Evolutionary conservation across 2,329 filamentous ascomycete genomes (phyloP).

Genomic region (Aurifilum marmelostoma): DNA sequence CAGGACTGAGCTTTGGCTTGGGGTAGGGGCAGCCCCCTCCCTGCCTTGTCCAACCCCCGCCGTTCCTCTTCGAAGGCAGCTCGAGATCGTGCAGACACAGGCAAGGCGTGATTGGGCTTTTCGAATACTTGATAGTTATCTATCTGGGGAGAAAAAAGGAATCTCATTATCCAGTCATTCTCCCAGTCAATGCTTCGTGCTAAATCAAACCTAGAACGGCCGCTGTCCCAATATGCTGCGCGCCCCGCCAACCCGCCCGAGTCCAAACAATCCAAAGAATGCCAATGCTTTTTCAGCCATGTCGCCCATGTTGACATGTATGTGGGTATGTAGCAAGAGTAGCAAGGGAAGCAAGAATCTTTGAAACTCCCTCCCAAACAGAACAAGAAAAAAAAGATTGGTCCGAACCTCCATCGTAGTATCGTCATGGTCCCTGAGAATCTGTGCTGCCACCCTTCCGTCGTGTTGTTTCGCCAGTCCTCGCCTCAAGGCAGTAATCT

Average conservation of each 20-base stretch:
- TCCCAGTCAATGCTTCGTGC: slow-evolving; percentile 3
- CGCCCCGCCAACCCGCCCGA: not conserved
- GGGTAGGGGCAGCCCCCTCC: not conserved
- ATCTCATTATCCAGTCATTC: slow-evolving; percentile 3
- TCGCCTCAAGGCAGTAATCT: not conserved
- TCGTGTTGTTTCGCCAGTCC: not conserved
- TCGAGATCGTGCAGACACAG: not conserved
- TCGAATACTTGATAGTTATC: not conserved
- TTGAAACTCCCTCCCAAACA: not conserved
- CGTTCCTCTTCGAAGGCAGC: not conserved
- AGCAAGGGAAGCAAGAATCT: too few species aligned
- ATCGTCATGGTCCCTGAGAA: not conserved
- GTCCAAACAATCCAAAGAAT: not conserved
- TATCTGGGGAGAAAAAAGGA: not conserved
- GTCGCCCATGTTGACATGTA: slow-evolving; percentile 6
- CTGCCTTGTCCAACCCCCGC: not conserved
- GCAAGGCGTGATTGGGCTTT: not conserved
- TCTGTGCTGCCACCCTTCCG: not conserved
- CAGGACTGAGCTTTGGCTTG: not conserved
- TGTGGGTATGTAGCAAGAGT: slow-evolving; percentile 3
- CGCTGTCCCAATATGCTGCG: not conserved
- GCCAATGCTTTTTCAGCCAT: slow-evolving; percentile 5
- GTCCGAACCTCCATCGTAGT: not conserved
- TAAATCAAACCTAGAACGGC: not conserved
- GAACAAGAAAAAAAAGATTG: not conserved